A percentile compares a stretch with the other conserved stretches of the same genome.
Evolutionary conservation across 163 green algal genomes (phyloP).

Genomic region (Chlamydomonas reinhardtii): DNA sequence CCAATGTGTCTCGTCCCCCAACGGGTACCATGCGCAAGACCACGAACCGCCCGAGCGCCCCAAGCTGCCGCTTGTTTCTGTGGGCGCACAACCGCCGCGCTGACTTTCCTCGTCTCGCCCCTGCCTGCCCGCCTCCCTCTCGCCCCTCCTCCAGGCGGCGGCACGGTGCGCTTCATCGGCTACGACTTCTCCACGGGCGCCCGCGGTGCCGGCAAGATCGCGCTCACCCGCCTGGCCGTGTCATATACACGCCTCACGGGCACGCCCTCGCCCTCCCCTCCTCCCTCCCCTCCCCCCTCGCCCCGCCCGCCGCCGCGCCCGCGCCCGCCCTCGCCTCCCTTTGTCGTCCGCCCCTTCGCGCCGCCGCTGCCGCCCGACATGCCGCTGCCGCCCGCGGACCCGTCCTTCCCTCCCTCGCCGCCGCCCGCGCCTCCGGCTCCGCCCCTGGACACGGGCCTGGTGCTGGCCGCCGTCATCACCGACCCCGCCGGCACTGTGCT

Average conservation of each 20-base stretch:
- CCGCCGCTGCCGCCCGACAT: no score
- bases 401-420: no score
- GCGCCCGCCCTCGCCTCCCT: not conserved
- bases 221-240: not conserved
- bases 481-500: not conserved
- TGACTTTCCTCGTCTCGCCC: no score
- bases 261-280: slow-evolving; percentile 1
- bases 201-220: slow-evolving; percentile 8
- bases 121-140: not conserved
- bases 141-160: no score
- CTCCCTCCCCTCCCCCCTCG: not conserved
- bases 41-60: no score
- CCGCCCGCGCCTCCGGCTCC: no score
- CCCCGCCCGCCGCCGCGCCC: not conserved
- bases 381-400: no score
- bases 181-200: slow-evolving; percentile 28
- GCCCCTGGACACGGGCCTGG: not conserved
- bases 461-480: not conserved
- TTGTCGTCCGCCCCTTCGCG: no score
- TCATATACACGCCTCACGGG: not conserved
- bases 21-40: no score
- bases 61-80: no score
- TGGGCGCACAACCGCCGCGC: no score
- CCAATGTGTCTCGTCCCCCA: no score
- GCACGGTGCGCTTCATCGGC: slow-evolving; percentile 28